These are phyloP conservation scores for Arctium minus DNA, from an alignment of 129 eudicot genomes.

Conservation along the genomic window DNA sequence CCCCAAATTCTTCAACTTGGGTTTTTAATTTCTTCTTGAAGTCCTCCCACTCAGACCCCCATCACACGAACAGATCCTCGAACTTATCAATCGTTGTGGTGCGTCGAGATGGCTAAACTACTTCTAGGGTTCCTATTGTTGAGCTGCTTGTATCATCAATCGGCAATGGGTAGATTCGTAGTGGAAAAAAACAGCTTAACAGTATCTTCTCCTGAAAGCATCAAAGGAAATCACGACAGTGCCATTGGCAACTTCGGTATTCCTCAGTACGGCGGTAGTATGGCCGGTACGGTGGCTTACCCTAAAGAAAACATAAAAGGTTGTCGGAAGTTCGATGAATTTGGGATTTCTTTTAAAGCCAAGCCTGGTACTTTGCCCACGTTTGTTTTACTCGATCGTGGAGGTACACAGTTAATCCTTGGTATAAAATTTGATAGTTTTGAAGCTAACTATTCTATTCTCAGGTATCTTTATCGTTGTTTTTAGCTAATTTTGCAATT, in stretches of 20 bases:
- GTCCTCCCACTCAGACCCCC: not conserved
- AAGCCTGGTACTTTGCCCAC: slow-evolving; percentile 81
- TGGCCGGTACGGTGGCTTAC: slow-evolving; percentile 81
- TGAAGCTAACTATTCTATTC: not conserved
- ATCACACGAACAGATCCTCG: slow-evolving; percentile 20
- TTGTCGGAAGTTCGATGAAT: slow-evolving; percentile 57
- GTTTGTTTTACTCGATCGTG: slow-evolving; percentile 90
- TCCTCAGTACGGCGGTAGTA: slow-evolving; percentile 91
- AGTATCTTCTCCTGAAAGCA: slow-evolving; percentile 66
- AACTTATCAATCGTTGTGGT: slow-evolving; percentile 12
- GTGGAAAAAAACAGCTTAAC: slow-evolving; percentile 87
- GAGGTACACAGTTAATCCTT: slow-evolving; percentile 46
- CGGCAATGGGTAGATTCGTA: slow-evolving; percentile 49
- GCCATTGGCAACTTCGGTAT: slow-evolving; percentile 98
- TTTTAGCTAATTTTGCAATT: not conserved
- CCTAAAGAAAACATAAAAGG: slow-evolving; percentile 90
- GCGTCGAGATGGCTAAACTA: slow-evolving; percentile 19
- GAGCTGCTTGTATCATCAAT: slow-evolving; percentile 15
- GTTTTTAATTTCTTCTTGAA: not conserved
- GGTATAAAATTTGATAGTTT: not conserved
- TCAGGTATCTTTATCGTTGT: not conserved
- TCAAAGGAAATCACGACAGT: slow-evolving; percentile 73
- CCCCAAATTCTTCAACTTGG: slow-evolving; percentile 7
- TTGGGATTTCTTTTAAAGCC: slow-evolving; percentile 64
- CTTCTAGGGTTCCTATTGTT: slow-evolving; percentile 44